Evolutionary conservation across 1,284 basidiomycete species (phyloP), one percentile per base, ranked within the genome.

Genomic region (Cutaneotrichosporon mucoides): DNA sequence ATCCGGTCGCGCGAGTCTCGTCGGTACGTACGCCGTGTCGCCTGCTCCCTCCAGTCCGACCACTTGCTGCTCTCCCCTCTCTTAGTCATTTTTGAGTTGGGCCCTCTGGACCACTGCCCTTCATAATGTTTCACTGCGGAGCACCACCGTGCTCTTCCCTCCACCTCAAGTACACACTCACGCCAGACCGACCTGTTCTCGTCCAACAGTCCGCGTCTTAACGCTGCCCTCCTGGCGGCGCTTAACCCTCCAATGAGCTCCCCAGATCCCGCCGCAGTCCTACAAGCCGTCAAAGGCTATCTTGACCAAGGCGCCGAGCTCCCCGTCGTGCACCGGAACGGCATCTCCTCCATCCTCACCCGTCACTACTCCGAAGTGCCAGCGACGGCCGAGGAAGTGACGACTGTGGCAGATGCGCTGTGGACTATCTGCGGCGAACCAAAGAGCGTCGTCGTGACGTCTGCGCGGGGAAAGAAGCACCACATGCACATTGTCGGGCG

Each of bases 141-240:
- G 24, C 24, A 3, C 24, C 24, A 3, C 24, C 3, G 3, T 24
- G 24, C 24, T 24, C 24, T 3, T 24, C 24, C 24, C 24, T 24
- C 24, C 24, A 40, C 8, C 12, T 40, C 4, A 38, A 40, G 38
- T 15, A 6, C 4, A 11, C 15, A 7, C 40, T 55, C 42, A 53
- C 41, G 13, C 33, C 51, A 58, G 57, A 38, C 52, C 8, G 57
- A 58, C 35, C 15, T 53, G 45, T 58, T 58, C 37, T 44, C 33
- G 51, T 52, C 8, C 46, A 56, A 34, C 24, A 50, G 6, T 33
- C 62, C 12, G 42, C 44, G 58, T 16, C 48, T 61, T 16, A 59
- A 56, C 7, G 60, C 60, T 4, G 57, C 51, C 1, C 55, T 64
- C 4, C 38, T 55, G 8, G 41, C 56, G 11, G 63, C 63, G 4